These are phyloP conservation scores for Paramyrothecium sp. DNA, from an alignment of 2,329 filamentous ascomycete genomes.

Conservation along the genomic window DNA sequence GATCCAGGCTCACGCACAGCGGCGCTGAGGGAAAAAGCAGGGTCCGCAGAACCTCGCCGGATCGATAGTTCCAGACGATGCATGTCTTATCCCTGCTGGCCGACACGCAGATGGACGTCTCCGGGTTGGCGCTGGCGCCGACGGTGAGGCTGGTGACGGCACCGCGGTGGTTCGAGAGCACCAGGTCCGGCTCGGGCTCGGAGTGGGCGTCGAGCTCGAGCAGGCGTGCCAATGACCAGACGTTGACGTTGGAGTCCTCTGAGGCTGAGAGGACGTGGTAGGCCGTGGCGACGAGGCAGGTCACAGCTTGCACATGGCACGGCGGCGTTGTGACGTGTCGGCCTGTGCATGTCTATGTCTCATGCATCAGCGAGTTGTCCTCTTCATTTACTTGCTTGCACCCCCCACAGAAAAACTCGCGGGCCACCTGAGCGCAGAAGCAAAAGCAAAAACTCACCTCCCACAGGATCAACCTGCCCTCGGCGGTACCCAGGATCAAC, in stretches of 20 bases:
- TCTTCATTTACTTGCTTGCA: no score
- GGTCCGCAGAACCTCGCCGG: constrained; percentile 74
- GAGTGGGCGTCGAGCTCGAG: constrained; percentile 57
- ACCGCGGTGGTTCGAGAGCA: constrained; percentile 74
- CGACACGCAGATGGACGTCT: constrained; percentile 81
- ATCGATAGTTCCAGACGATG: constrained; percentile 89
- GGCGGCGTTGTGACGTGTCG: constrained; percentile 73
- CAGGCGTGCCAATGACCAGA: constrained; percentile 81
- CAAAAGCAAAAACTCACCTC: constrained; percentile 60
- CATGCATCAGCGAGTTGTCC: constrained; percentile 16
- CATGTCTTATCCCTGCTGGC: constrained; percentile 84
- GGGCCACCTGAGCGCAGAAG: no score
- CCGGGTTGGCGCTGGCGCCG: constrained; percentile 59
- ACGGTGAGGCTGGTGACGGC: constrained; percentile 64
- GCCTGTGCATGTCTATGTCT: constrained; percentile 65
- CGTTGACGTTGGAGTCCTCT: constrained; percentile 84
- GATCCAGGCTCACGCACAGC: constrained; percentile 73
- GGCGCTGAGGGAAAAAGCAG: constrained; percentile 76
- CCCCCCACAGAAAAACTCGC: no score
- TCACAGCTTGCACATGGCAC: constrained; percentile 78
- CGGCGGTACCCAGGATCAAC: constrained; percentile 76
- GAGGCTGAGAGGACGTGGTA: constrained; percentile 76
- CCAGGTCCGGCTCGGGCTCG: constrained; percentile 69
- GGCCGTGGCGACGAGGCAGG: constrained; percentile 69
- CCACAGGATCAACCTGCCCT: constrained; percentile 87